These are phyloP conservation scores for Closterium sp. DNA, from an alignment of 139 green algal genomes.

Conservation along the genomic window DNA sequence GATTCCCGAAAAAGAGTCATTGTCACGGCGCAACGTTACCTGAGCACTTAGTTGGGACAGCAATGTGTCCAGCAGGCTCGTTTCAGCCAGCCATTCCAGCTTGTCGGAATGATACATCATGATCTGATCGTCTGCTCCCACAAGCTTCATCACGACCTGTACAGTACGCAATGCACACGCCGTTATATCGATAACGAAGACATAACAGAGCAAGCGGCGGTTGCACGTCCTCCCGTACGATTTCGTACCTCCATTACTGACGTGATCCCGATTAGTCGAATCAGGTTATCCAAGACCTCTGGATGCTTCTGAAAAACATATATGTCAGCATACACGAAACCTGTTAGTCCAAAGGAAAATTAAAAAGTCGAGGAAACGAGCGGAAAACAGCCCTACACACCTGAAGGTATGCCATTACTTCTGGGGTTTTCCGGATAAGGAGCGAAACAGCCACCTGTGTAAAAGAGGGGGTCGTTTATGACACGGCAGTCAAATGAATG, in stretches of 20 bases:
- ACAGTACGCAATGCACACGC: background rate
- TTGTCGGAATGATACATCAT: slow-evolving; percentile 58
- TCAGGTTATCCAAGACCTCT: slow-evolving; percentile 43
- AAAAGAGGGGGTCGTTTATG: background rate
- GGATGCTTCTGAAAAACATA: slow-evolving; percentile 18
- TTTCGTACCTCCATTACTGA: slow-evolving; percentile 51
- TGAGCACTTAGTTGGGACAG: slow-evolving; percentile 40
- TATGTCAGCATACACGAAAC: background rate
- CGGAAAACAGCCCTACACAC: slow-evolving; percentile 15
- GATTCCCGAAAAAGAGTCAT: background rate
- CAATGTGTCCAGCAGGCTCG: slow-evolving; percentile 52
- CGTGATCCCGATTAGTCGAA: slow-evolving; percentile 49
- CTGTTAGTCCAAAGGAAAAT: background rate
- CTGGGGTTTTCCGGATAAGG: slow-evolving; percentile 38
- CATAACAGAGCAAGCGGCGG: background rate
- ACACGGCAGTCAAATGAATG: background rate
- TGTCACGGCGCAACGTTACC: background rate
- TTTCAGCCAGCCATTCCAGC: slow-evolving; percentile 57
- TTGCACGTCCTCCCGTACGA: background rate
- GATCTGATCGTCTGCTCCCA: slow-evolving; percentile 60
- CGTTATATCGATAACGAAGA: background rate
- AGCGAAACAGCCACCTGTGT: slow-evolving; percentile 45
- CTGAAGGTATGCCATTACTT: slow-evolving; percentile 52
- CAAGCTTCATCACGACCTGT: slow-evolving; percentile 56
- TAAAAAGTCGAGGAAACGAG: background rate